Base-by-base conservation (phyloP, 2,329 filamentous ascomycete species). In the Venturia oleaginea region DNA sequence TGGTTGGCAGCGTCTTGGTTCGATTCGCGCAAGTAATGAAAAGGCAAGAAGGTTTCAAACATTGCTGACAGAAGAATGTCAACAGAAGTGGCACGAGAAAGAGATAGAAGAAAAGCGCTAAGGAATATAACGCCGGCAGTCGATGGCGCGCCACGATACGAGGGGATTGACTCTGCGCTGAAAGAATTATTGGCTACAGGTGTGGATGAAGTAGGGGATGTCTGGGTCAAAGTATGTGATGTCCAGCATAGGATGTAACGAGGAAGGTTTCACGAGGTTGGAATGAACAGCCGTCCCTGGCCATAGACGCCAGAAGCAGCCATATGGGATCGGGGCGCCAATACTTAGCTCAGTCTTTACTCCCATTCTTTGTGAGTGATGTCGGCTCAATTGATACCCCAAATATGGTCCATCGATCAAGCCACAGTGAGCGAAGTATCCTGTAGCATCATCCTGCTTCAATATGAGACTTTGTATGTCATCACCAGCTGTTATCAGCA, bases 1-100 rank as follows among this genome's bases (percentile, higher is more conserved):
- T 79, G 77, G 77, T 67, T 72, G 15, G 75, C 71, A 42, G 76
- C 74, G 7, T 76, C 74, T 34, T 76, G 71, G 72, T 65, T 77
- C 1, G 76, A 77, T 61, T 38, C 46, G 11, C 42, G 62, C 27
- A 63, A 63, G 46, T 59, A 63, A 38, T 19, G 19, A 30, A n/a
- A 37, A 24, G 30, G 4, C 4, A 34, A n/a, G 7, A 57, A 30
- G 46, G 15, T 10, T n/a, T n/a, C 11, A 6, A 32, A n/a, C 19
- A 57, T 34, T 4, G n/a, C 51, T 57, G 27, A 57, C 51, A 34
- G 48, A 30, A 55, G 11, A 37, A 10, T 34, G 51, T 57, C 30
- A 34, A 34, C 5, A 57, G 51, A n/a, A n/a, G 15, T 3, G 27
- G 51, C 17, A n/a, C 27, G 15, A 34, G 27, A 1, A 19, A 10